phyloP scores from a whole-genome alignment of 2,329 filamentous ascomycete genomes.

The Gaeumannomyces sp. region DNA sequence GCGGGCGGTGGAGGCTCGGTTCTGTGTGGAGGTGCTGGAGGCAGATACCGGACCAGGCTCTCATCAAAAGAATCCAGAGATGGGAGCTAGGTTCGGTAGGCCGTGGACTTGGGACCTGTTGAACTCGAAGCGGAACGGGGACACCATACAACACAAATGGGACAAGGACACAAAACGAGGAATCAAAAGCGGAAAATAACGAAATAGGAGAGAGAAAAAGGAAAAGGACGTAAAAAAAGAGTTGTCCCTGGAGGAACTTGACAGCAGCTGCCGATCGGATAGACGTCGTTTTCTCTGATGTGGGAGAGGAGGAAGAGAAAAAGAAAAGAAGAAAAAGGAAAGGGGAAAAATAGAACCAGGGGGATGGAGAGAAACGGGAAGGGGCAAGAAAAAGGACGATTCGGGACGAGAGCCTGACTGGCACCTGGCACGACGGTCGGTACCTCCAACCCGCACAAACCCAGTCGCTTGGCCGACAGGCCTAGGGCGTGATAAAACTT shows the following conservation, averaged over 20 bases:
- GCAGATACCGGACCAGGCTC: neutral
- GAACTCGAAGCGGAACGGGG: neutral
- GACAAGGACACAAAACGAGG: constrained; percentile 12
- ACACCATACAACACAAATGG: neutral
- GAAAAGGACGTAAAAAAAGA: constrained; percentile 34
- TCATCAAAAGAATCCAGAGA: constrained; percentile 11
- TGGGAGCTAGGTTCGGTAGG: constrained; percentile 14
- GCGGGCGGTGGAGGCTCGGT: neutral
- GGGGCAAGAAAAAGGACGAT: neutral
- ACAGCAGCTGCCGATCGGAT: constrained; percentile 31
- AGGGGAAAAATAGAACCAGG: neutral
- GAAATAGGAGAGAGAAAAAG: constrained; percentile 31
- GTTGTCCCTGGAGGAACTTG: constrained; percentile 29
- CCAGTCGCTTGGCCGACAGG: neutral
- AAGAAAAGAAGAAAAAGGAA: neutral
- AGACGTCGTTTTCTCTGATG: constrained; percentile 19
- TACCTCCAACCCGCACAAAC: neutral
- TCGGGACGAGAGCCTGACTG: neutral
- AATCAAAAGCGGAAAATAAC: constrained; percentile 20
- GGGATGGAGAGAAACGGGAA: constrained; percentile 15
- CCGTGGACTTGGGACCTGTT: neutral
- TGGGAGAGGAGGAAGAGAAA: constrained; percentile 8
- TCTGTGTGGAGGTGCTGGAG: neutral
- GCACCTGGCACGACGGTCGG: neutral
- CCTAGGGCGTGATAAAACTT: neutral